phyloP scores from a whole-genome alignment of 345 rosid genomes.

The Ceriops zippeliana region DNA sequence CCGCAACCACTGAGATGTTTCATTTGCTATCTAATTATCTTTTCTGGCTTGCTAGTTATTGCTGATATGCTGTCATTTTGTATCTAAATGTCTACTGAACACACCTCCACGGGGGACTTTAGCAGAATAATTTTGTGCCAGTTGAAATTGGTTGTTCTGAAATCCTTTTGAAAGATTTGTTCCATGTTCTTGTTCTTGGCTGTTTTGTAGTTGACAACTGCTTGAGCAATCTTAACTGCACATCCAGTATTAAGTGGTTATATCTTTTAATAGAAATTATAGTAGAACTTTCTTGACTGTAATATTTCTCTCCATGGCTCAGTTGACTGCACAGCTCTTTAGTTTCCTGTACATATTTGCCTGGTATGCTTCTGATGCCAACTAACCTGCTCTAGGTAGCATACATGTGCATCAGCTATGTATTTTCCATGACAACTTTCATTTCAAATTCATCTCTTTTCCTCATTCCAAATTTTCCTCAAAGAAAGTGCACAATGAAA shows the following conservation, averaged over 20 bases:
- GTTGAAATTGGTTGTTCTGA: background rate
- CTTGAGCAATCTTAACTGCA: background rate
- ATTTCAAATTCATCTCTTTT: background rate
- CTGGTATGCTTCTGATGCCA: background rate
- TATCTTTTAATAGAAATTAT: background rate
- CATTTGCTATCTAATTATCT: background rate
- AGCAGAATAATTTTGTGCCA: background rate
- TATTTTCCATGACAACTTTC: background rate
- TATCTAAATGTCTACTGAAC: background rate
- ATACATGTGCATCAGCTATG: background rate
- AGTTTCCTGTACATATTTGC: background rate
- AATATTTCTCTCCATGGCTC: background rate
- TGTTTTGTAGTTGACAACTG: background rate
- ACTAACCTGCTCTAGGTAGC: background rate
- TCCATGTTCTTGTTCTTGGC: too few species aligned
- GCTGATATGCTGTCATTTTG: background rate
- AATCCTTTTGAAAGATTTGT: background rate
- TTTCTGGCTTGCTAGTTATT: background rate
- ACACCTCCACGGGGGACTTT: background rate
- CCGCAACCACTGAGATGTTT: conserved; percentile 9
- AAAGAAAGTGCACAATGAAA: background rate
- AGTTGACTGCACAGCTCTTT: background rate
- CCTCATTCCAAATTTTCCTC: background rate
- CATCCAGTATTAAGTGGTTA: background rate
- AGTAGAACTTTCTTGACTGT: background rate